Evolutionary conservation across 345 rosid genomes (phyloP).

Genomic region (Linum tenue): DNA sequence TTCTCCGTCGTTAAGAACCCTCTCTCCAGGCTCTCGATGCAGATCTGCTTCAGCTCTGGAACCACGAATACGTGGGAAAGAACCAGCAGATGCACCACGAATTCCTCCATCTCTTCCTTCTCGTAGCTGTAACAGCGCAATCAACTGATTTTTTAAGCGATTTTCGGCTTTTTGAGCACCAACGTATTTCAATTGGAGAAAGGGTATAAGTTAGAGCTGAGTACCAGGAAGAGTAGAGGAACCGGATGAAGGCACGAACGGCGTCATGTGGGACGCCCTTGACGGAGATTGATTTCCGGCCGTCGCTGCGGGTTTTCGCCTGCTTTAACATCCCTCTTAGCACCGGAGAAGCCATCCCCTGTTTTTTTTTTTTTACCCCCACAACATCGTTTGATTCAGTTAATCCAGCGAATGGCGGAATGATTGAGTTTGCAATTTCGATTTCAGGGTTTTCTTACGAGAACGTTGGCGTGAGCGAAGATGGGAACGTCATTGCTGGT

Average conservation of each 20-base stretch:
- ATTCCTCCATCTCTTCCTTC: conserved; percentile 56
- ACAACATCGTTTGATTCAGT: not conserved
- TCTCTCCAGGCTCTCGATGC: conserved; percentile 52
- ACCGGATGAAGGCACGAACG: conserved; percentile 63
- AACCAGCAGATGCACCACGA: conserved; percentile 52
- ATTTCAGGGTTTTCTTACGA: conserved; percentile 36
- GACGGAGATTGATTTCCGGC: conserved; percentile 39
- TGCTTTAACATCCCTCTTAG: conserved; percentile 67
- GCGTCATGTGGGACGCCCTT: conserved; percentile 67
- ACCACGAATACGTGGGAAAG: conserved; percentile 67
- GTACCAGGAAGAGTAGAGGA: conserved; percentile 80
- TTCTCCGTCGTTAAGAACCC: conserved; percentile 61
- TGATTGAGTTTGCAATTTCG: not conserved
- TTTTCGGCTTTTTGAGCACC: no score
- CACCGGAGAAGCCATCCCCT: conserved; percentile 80
- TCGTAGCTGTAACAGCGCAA: conserved; percentile 43
- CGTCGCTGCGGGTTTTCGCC: conserved; percentile 38
- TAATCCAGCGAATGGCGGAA: not conserved
- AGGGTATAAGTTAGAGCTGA: no score
- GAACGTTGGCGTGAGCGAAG: conserved; percentile 59
- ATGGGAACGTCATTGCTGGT: conserved; percentile 44
- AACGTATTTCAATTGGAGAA: no score
- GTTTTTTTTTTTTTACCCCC: not conserved
- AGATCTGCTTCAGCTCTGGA: conserved; percentile 52
- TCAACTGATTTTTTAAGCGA: no score